Percentiles rank a stretch among this genome's conserved stretches.
These are phyloP conservation scores for Camellia granthamiana DNA, from an alignment of 148 eudicot species.

Conservation along the genomic window DNA sequence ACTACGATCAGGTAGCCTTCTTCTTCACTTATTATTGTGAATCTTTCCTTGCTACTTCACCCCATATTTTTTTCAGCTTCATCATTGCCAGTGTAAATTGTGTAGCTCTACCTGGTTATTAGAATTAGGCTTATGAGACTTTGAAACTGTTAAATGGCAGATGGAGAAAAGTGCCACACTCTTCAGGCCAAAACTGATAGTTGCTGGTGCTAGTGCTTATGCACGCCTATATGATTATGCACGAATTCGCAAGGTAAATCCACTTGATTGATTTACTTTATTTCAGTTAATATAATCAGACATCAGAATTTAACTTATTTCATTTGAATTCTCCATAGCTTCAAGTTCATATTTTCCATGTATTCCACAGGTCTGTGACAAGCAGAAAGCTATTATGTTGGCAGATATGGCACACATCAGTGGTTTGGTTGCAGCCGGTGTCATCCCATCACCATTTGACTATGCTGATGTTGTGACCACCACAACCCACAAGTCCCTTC, in stretches of 20 bases:
- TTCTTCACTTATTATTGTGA: background rate
- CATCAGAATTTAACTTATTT: background rate
- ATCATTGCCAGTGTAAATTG: background rate
- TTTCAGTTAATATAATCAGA: background rate
- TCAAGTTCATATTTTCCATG: conserved; percentile 9
- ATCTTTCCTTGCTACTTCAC: background rate
- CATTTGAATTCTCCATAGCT: background rate
- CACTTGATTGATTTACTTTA: background rate
- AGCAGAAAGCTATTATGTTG: conserved; percentile 86
- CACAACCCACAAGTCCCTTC: conserved; percentile 95
- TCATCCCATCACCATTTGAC: conserved; percentile 90
- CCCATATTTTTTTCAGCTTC: background rate
- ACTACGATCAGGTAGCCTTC: conserved; percentile 82
- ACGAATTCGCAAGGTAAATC: conserved; percentile 78
- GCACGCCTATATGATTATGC: conserved; percentile 90
- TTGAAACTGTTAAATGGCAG: conserved; percentile 38
- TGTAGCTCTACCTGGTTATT: background rate
- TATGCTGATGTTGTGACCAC: conserved; percentile 97
- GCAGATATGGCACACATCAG: conserved; percentile 99
- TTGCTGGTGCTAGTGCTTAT: conserved; percentile 99
- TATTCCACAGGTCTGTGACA: conserved; percentile 58
- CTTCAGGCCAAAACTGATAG: conserved; percentile 92
- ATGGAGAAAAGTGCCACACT: conserved; percentile 95
- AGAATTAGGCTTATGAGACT: conserved; percentile 9
- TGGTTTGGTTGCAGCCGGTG: conserved; percentile 92